Conservation (phyloP, 805 yeast species). For the Kodamaea neixiangensis region DNA sequence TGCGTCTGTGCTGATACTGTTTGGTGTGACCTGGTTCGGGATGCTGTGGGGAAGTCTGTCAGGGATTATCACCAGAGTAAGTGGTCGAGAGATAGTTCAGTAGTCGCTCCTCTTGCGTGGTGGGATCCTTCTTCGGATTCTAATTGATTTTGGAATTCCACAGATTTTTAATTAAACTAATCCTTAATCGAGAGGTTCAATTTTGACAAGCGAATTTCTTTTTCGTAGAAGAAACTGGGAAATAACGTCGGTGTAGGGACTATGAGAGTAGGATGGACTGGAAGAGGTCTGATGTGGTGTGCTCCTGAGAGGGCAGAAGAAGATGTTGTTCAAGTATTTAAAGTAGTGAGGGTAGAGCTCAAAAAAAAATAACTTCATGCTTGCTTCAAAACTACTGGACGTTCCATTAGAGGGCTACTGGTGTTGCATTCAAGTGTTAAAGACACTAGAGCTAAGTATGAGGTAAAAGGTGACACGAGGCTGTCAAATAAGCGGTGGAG, state of each 20-base stretch:
- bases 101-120: neutral
- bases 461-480: too few relatives aligned
- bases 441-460: too few relatives aligned
- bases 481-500: too few relatives aligned
- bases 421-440: neutral
- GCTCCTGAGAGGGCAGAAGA: neutral
- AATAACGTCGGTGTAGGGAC: neutral
- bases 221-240: neutral
- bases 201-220: slow-evolving; percentile 1
- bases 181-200: slow-evolving; percentile 5
- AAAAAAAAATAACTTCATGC: neutral
- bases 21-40: neutral
- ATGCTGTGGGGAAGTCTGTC: neutral
- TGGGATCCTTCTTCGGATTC: neutral
- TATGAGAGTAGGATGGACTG: neutral
- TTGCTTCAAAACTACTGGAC: neutral
- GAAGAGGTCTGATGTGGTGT: neutral
- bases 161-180: slow-evolving; percentile 2
- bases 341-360: neutral
- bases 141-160: slow-evolving; percentile 4
- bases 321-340: neutral
- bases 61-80: neutral
- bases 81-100: neutral
- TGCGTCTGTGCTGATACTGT: neutral
- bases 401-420: neutral